Conservation (phyloP, 164 flowering plant genomes). For the Stephania yunnanensis region DNA sequence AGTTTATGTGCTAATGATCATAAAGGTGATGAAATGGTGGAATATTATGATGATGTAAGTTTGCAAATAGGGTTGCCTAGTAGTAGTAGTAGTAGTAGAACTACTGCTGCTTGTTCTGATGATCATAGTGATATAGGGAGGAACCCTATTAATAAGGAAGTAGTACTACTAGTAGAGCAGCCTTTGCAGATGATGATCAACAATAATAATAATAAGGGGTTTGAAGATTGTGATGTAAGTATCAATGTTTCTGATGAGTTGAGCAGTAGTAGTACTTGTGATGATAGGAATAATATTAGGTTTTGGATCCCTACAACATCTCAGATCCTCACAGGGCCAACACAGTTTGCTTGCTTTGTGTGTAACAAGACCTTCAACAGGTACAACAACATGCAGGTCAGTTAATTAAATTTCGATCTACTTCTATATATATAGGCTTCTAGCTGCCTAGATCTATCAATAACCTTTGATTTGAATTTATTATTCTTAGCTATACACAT, state of each 20-base stretch:
- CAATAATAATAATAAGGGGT: constrained; percentile 17
- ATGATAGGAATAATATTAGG: constrained; percentile 23
- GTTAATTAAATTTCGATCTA: not conserved
- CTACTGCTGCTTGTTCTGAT: constrained; percentile 7
- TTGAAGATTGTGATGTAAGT: constrained; percentile 20
- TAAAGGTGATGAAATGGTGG: constrained; percentile 28
- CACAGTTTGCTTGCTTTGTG: constrained; percentile 68
- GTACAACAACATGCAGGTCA: constrained; percentile 89
- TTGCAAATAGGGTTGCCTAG: constrained; percentile 66
- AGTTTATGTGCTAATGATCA: not conserved
- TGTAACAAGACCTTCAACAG: constrained; percentile 83
- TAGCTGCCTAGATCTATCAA: too few relatives aligned
- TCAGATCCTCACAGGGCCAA: constrained; percentile 76
- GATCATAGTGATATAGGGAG: constrained; percentile 14
- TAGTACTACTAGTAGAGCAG: not conserved
- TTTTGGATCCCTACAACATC: constrained; percentile 88
- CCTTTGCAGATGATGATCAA: constrained; percentile 11
- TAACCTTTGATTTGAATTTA: not conserved
- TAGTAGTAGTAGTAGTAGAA: constrained; percentile 2
- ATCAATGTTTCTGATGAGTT: not conserved
- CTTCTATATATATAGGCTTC: too few relatives aligned
- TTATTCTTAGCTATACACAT: not conserved
- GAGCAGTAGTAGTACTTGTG: too few relatives aligned
- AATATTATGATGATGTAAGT: constrained; percentile 42
- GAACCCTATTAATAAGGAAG: constrained; percentile 1